These are phyloP conservation scores for Yarrowia sp. DNA, from an alignment of 805 yeast species.

Conservation along the genomic window DNA sequence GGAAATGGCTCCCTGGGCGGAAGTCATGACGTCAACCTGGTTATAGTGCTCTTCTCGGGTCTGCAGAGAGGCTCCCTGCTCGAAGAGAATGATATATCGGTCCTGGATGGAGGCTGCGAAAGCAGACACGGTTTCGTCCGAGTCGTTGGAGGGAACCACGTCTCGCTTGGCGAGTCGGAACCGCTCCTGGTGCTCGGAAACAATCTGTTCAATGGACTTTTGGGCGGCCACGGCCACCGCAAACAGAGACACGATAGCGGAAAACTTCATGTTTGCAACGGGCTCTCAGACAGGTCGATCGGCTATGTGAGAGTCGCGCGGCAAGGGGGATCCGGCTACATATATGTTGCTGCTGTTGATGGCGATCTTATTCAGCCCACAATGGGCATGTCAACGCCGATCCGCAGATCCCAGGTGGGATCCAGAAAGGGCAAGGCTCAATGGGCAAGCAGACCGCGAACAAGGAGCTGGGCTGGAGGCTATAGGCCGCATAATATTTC, in stretches of 20 bases:
- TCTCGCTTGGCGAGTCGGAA: constrained; percentile 28
- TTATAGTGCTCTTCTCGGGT: constrained; percentile 38
- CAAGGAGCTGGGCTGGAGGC: constrained; percentile 28
- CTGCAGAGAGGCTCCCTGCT: constrained; percentile 34
- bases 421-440: constrained; percentile 22
- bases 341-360: constrained; percentile 28
- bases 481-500: neutral
- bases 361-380: constrained; percentile 27
- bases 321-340: constrained; percentile 31
- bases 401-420: constrained; percentile 24
- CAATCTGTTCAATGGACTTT: constrained; percentile 32
- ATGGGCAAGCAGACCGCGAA: constrained; percentile 22
- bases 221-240: constrained; percentile 36
- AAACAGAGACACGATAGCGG: constrained; percentile 25
- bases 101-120: constrained; percentile 23
- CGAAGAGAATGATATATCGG: constrained; percentile 39
- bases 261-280: constrained; percentile 13
- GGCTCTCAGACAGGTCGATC: neutral
- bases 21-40: constrained; percentile 24
- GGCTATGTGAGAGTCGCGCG: constrained; percentile 14
- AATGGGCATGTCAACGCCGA: constrained; percentile 29
- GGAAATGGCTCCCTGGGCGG: constrained; percentile 15
- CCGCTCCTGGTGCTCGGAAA: constrained; percentile 26
- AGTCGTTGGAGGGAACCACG: constrained; percentile 18
- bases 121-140: constrained; percentile 23